Evolutionary conservation across 2,329 filamentous ascomycete species (phyloP).

Genomic region (Diaporthe helianthi): DNA sequence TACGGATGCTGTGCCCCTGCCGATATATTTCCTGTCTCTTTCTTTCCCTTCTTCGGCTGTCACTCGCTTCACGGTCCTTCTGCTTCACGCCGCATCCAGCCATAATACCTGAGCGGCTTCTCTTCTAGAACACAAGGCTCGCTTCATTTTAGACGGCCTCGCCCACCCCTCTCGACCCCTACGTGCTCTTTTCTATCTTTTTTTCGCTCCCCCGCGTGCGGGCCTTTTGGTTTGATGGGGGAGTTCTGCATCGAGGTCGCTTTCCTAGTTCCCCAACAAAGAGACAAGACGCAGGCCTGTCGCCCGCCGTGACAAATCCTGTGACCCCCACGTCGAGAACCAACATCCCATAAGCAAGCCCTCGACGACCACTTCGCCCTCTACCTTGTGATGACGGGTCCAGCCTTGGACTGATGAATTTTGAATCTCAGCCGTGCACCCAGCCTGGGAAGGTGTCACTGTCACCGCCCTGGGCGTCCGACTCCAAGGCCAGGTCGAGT

Average conservation of each 20-base stretch:
- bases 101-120: neutral
- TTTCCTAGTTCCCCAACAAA: neutral
- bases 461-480: neutral
- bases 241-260: neutral
- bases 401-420: neutral
- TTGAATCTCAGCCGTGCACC: neutral
- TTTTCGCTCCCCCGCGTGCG: neutral
- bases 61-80: slow-evolving; percentile 27
- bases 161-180: neutral
- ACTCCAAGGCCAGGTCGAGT: slow-evolving; percentile 3
- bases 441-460: neutral
- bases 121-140: neutral
- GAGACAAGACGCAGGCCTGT: slow-evolving; percentile 2
- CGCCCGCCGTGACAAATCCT: slow-evolving; percentile 8
- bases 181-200: neutral
- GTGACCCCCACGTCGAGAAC: slow-evolving; percentile 23
- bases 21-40: neutral
- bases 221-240: slow-evolving; percentile 13
- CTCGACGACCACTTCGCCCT: slow-evolving; percentile 1
- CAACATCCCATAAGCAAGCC: slow-evolving; percentile 19
- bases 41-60: neutral
- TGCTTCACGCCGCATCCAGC: neutral
- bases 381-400: slow-evolving; percentile 29
- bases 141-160: neutral
- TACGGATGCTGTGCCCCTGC: neutral